Percentiles rank a stretch among this genome's conserved stretches.
phyloP scores from a whole-genome alignment of 257 asterid genomes.

The Cynanchum wilfordii region DNA sequence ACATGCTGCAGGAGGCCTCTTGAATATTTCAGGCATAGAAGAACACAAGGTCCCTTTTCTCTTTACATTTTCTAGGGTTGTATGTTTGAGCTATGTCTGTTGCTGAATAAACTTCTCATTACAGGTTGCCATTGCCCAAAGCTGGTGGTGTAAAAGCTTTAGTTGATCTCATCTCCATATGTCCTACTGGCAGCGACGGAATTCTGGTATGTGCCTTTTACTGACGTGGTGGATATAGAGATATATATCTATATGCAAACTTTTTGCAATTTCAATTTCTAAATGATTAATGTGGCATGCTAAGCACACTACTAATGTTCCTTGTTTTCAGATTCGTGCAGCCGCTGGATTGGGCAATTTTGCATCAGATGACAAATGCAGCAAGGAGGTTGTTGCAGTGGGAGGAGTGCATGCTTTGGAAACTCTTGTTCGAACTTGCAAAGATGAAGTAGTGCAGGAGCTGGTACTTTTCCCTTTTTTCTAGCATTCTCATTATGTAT shows the following conservation, averaged over 20 bases:
- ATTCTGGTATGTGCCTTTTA: constrained; percentile 56
- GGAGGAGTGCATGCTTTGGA: constrained; percentile 79
- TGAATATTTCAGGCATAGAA: constrained; percentile 87
- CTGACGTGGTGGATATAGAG: constrained; percentile 7
- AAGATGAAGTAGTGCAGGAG: constrained; percentile 84
- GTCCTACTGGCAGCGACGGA: constrained; percentile 72
- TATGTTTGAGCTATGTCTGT: background rate
- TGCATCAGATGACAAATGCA: constrained; percentile 96
- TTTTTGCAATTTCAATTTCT: constrained; percentile 7
- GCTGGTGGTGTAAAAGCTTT: constrained; percentile 84
- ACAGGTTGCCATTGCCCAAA: constrained; percentile 74
- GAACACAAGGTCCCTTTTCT: constrained; percentile 62
- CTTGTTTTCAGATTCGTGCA: constrained; percentile 64
- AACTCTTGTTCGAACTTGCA: constrained; percentile 62
- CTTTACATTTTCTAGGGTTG: background rate
- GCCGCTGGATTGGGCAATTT: constrained; percentile 89
- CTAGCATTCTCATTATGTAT: background rate
- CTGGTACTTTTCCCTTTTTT: constrained; percentile 39
- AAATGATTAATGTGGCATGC: background rate
- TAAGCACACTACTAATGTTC: background rate
- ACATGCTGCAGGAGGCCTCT: constrained; percentile 87
- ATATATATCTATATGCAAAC: no score
- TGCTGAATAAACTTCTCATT: constrained; percentile 19
- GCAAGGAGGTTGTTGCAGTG: constrained; percentile 64
- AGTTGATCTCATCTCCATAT: constrained; percentile 71